Conservation (phyloP, 352 stramenopile genomes). For the Blastocystis sp. region DNA sequence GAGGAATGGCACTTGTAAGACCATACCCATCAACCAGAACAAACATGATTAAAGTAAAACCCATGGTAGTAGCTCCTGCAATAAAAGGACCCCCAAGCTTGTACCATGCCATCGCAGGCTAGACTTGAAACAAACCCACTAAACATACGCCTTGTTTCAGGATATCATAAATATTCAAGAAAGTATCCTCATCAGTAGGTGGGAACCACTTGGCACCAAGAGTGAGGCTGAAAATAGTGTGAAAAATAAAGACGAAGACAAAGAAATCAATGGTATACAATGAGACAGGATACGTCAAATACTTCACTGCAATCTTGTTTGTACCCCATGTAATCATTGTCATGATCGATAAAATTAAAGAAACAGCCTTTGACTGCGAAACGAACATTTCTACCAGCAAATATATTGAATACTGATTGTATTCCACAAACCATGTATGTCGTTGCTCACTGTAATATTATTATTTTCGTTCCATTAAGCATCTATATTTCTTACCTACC, state of each 20-base stretch:
- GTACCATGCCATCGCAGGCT: not conserved
- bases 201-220: constrained; percentile 26
- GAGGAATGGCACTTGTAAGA: constrained; percentile 51
- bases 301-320: constrained; percentile 61
- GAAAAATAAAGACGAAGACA: constrained; percentile 46
- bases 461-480: too few relatives aligned
- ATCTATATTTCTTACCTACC: too few relatives aligned
- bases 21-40: constrained; percentile 55
- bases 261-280: constrained; percentile 59
- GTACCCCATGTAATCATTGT: constrained; percentile 61
- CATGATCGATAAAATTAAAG: constrained; percentile 42
- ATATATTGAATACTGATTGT: constrained; percentile 4
- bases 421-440: constrained; percentile 39
- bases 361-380: constrained; percentile 34
- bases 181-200: not conserved
- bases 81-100: constrained; percentile 45
- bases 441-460: not conserved
- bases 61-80: constrained; percentile 35
- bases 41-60: constrained; percentile 57
- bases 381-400: constrained; percentile 45
- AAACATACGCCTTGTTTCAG: not conserved
- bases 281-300: constrained; percentile 58
- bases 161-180: constrained; percentile 23
- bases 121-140: not conserved
- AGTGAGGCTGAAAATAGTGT: constrained; percentile 49